These are phyloP conservation scores for Penicillium turbatum DNA, from an alignment of 495 filamentous ascomycete species.

Conservation along the genomic window DNA sequence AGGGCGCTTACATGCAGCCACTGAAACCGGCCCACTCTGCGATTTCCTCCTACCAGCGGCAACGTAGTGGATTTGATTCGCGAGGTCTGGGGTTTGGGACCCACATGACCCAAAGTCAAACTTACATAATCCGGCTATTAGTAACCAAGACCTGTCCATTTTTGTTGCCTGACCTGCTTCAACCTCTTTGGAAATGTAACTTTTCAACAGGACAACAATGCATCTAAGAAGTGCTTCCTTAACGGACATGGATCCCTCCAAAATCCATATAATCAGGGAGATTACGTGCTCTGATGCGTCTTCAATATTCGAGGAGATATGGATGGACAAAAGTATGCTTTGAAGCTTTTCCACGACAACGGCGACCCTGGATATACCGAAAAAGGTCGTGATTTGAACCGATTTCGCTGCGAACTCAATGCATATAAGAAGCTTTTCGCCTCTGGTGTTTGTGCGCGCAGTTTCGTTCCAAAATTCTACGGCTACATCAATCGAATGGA, in stretches of 20 bases:
- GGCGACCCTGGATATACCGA: slow-evolving; percentile 12
- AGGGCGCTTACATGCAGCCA: too few relatives aligned
- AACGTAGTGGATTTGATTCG: too few relatives aligned
- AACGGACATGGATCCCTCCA: not conserved
- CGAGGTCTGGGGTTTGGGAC: too few relatives aligned
- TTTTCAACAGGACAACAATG: slow-evolving; percentile 3
- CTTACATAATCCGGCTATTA: too few relatives aligned
- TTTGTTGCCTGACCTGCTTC: not conserved
- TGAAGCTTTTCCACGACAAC: slow-evolving; percentile 10
- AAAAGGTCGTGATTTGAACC: slow-evolving; percentile 22
- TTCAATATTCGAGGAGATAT: slow-evolving; percentile 7
- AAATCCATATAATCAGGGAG: not conserved
- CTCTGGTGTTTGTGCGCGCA: slow-evolving; percentile 15
- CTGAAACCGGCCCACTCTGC: too few relatives aligned
- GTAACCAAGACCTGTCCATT: too few relatives aligned
- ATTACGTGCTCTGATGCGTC: slow-evolving; percentile 2
- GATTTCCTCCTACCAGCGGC: too few relatives aligned
- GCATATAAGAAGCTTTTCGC: slow-evolving; percentile 21
- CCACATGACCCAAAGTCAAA: too few relatives aligned
- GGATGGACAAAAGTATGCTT: slow-evolving; percentile 2
- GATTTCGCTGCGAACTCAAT: slow-evolving; percentile 23
- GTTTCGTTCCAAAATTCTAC: slow-evolving; percentile 21
- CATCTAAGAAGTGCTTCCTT: slow-evolving; percentile 5
- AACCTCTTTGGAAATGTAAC: slow-evolving; percentile 4
- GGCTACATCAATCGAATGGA: slow-evolving; percentile 23